These are phyloP conservation scores for Trichoderma brevicompactum DNA, from an alignment of 2,329 filamentous ascomycete species.

Conservation along the genomic window DNA sequence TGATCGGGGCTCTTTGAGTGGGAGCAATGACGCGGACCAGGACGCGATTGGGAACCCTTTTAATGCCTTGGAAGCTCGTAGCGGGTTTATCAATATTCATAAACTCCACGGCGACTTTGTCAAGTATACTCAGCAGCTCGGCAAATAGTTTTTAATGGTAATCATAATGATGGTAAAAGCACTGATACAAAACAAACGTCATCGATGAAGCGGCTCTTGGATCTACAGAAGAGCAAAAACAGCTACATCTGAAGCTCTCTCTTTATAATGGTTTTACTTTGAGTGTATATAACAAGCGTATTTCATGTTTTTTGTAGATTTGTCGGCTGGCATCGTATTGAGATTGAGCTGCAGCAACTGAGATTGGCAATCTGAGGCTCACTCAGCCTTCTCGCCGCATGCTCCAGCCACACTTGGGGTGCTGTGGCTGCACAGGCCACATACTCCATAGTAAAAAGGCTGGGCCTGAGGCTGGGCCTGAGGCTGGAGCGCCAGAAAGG, in stretches of 20 bases:
- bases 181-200: neutral
- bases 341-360: no score
- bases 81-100: conserved; percentile 86
- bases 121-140: conserved; percentile 57
- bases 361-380: no score
- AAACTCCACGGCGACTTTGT: conserved; percentile 79
- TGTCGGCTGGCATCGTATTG: no score
- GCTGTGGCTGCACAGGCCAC: conserved; percentile 15
- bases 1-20: conserved; percentile 59
- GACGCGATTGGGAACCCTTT: conserved; percentile 80
- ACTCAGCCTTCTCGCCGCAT: no score
- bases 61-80: conserved; percentile 74
- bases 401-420: conserved; percentile 2
- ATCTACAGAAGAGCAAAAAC: no score
- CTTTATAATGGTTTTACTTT: no score
- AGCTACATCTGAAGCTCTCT: no score
- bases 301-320: no score
- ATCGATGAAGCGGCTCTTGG: no score
- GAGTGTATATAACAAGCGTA: no score
- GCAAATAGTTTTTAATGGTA: conserved; percentile 34
- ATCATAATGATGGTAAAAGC: neutral
- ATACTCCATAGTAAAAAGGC: neutral
- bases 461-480: neutral
- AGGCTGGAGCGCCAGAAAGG: conserved; percentile 1
- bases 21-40: conserved; percentile 62